These are phyloP conservation scores for Citrus reticulata DNA, from an alignment of 345 rosid species.

Conservation along the genomic window DNA sequence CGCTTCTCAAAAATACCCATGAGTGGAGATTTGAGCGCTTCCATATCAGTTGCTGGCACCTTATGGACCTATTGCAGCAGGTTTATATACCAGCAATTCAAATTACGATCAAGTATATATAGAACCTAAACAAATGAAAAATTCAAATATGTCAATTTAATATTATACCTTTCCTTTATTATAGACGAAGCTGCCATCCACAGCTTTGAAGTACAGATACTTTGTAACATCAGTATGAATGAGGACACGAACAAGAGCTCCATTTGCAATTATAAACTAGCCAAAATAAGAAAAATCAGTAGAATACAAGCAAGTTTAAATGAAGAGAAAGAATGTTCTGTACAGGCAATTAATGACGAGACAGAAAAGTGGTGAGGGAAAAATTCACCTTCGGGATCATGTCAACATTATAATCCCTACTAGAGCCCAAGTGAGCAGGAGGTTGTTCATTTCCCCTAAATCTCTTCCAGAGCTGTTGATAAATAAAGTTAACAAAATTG, in stretches of 20 bases:
- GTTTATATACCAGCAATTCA: background rate
- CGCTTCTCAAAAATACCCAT: constrained; percentile 99
- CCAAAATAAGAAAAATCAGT: constrained; percentile 3
- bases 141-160: background rate
- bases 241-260: constrained; percentile 95
- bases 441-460: constrained; percentile 87
- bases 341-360: background rate
- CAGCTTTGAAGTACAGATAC: constrained; percentile 91
- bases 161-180: constrained; percentile 85
- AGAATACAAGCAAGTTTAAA: background rate
- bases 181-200: constrained; percentile 91
- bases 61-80: constrained; percentile 65
- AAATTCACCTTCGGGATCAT: constrained; percentile 95
- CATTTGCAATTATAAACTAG: constrained; percentile 99
- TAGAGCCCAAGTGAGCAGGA: constrained; percentile 87
- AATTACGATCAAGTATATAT: background rate
- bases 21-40: constrained; percentile 90
- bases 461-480: constrained; percentile 87
- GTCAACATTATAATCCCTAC: constrained; percentile 97
- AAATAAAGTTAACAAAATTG: constrained; percentile 2
- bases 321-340: background rate
- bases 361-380: background rate
- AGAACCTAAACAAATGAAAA: background rate
- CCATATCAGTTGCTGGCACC: constrained; percentile 96
- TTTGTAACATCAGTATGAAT: constrained; percentile 94